Evolutionary conservation across 148 eudicot species (phyloP), one percentile per base, ranked within the genome.

Genomic region (Fagopyrum tataricum): DNA sequence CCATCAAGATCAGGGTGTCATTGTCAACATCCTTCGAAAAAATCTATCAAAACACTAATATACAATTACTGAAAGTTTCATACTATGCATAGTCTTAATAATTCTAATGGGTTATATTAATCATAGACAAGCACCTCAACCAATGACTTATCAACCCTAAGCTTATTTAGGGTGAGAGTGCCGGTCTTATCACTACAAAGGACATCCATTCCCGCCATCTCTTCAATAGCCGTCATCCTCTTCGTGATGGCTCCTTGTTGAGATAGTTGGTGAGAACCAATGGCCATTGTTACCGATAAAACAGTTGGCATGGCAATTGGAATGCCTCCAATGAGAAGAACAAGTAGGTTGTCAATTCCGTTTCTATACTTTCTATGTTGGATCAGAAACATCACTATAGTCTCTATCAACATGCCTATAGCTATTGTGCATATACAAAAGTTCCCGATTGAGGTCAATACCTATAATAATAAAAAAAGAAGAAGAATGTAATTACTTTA

Each of bases 121-220:
- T 7, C 18, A 53, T 10, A 41, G 23, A 7, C 43, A 72, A 71
- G 4, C 48, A 89, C 95, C 87, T 90, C 92, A 59, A 86, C 80
- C 75, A 90, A 75, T 80, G 49, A 70, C 73, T 83, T 90, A 76
- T 90, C 96, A 26, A 90, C 96, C 0, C 90, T 88, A 43, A 90
- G 87, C 82, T 88, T 90, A 81, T 90, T 90, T 52, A 90, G 90
- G 4, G 97, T 91, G 53, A 91, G 93, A 40, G 97, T 89, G 8
- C 97, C 97, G 0, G 97, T 91, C 78, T 88, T 91, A 78, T 91
- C 97, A 70, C 97, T 91, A 73, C 97, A 91, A 24, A 91, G 91
- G 42, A 91, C 90, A 80, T 91, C 93, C 97, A 91, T 91, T 8
- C 97, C 93, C 6, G 97, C 97, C 97, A 91, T 91, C 77, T 91